Conservation (phyloP, 2,329 filamentous ascomycete species). For the Pseudogymnoascus sp. region DNA sequence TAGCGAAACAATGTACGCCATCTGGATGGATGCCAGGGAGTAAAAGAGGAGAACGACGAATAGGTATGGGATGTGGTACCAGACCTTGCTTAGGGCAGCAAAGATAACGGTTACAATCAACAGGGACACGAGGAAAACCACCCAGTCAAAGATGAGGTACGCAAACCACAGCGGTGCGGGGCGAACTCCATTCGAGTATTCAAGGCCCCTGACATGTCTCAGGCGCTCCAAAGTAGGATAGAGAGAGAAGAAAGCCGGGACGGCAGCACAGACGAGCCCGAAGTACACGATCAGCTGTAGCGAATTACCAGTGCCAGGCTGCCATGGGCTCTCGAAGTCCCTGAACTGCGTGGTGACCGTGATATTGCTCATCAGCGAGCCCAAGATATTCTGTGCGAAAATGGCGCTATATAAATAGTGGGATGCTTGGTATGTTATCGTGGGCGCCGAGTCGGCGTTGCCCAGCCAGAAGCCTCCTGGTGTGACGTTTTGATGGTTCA, state of each 20-base stretch:
- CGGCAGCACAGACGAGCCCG: slow-evolving; percentile 66
- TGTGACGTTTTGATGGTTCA: slow-evolving; percentile 58
- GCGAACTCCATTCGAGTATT: slow-evolving; percentile 87
- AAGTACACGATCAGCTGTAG: slow-evolving; percentile 78
- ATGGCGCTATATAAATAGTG: slow-evolving; percentile 47
- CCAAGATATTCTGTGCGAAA: slow-evolving; percentile 55
- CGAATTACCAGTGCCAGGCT: slow-evolving; percentile 59
- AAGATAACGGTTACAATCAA: slow-evolving; percentile 63
- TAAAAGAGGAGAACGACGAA: slow-evolving; percentile 77
- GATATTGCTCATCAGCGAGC: slow-evolving; percentile 58
- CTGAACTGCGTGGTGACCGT: slow-evolving; percentile 66
- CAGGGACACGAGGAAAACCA: slow-evolving; percentile 60
- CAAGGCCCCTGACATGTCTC: slow-evolving; percentile 69
- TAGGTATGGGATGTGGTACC: slow-evolving; percentile 73
- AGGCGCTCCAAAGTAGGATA: slow-evolving; percentile 83
- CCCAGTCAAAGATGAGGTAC: slow-evolving; percentile 73
- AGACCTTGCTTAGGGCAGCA: slow-evolving; percentile 51
- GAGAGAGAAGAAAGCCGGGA: slow-evolving; percentile 78
- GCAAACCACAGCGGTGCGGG: slow-evolving; percentile 78
- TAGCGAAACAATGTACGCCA: slow-evolving; percentile 75
- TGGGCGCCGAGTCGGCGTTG: slow-evolving; percentile 49
- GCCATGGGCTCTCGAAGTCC: slow-evolving; percentile 67
- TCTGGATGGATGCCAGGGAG: slow-evolving; percentile 65
- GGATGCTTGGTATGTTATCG: slow-evolving; percentile 64
- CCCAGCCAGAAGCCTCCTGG: slow-evolving; percentile 77